These are phyloP conservation scores for Diplosphaera chodatii DNA, from an alignment of 139 green algal species.

Conservation along the genomic window DNA sequence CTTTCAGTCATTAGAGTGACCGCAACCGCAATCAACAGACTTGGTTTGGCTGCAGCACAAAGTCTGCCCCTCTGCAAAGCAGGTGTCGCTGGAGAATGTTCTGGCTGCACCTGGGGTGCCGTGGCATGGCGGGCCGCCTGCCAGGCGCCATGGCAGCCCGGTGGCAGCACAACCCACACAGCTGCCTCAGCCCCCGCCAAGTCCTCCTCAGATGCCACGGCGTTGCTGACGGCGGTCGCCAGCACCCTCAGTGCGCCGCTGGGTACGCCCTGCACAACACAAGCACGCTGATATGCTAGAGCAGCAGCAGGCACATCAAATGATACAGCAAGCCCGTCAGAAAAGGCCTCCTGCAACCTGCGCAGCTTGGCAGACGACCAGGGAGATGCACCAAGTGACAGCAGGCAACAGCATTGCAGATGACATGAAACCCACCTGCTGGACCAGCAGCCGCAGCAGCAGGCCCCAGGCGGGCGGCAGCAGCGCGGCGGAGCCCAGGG, in stretches of 20 bases:
- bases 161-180: conserved; percentile 30
- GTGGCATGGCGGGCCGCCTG: neutral
- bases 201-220: neutral
- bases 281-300: too few relatives aligned
- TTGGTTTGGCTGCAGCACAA: too few relatives aligned
- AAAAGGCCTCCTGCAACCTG: too few relatives aligned
- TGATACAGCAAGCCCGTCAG: too few relatives aligned
- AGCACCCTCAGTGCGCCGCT: conserved; percentile 27
- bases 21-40: too few relatives aligned
- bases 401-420: too few relatives aligned
- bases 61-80: too few relatives aligned
- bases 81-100: neutral
- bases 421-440: conserved; percentile 14
- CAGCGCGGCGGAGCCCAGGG: conserved; percentile 45
- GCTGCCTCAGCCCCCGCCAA: conserved; percentile 30
- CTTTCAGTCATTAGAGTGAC: too few relatives aligned
- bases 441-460: conserved; percentile 67
- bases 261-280: conserved; percentile 8
- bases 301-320: too few relatives aligned
- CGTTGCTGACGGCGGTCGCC: conserved; percentile 8
- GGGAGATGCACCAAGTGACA: too few relatives aligned
- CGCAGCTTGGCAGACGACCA: too few relatives aligned
- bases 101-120: neutral
- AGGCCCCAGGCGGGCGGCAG: conserved; percentile 54
- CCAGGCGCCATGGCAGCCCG: neutral